Evolutionary conservation across 2,329 filamentous ascomycete species (phyloP), one percentile per base, ranked within the genome.

Genomic region (Parastagonospora avenae): DNA sequence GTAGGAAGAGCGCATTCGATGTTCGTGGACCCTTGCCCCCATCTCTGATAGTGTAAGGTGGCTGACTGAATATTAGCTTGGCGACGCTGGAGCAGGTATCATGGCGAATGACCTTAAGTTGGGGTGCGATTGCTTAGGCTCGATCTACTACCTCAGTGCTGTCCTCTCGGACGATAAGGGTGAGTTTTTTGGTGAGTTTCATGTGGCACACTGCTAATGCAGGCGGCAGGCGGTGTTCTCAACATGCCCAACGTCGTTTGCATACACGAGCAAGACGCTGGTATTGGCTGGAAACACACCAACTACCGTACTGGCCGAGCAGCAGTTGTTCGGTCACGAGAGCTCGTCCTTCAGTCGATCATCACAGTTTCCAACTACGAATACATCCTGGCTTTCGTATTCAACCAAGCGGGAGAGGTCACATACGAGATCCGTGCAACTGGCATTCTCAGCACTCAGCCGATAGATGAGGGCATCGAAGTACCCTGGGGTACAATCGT

Each of bases 281-380:
- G 87, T 3, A 85, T 88, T 49, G 83, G 83, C 35, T 87, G 86
- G 80, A 90, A 89, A 66, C 87, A 90, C 72, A 89, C 85, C 42
- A 89, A 90, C 70, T 87, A 88, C 73, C 78, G 87, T 8, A 88
- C 85, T 4, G 82, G 82, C 0, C 78, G 84, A 8, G 85, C 86
- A 2, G 85, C 83, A 0, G 79, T 88, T 4, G 81, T 82, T 14
- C 81, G 87, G 15, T 85, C 82, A 55, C 79, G 87, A 24, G 85
- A 89, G 66, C 74, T 89, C 4, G 85, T 89, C 1, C 67, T 90
- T 5, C 87, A 89, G 66, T 84, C 82, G 62, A 89, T 89, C 68
- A 87, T 88, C 72, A 89, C 86, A 0, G 84, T 89, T 4, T 80
- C 85, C 9, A 90, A 90, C 73, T 90, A 89, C 71, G 87, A 89